These are phyloP conservation scores for Saccharum spontaneum DNA, from an alignment of 176 grass and related monocot genomes.

Conservation along the genomic window DNA sequence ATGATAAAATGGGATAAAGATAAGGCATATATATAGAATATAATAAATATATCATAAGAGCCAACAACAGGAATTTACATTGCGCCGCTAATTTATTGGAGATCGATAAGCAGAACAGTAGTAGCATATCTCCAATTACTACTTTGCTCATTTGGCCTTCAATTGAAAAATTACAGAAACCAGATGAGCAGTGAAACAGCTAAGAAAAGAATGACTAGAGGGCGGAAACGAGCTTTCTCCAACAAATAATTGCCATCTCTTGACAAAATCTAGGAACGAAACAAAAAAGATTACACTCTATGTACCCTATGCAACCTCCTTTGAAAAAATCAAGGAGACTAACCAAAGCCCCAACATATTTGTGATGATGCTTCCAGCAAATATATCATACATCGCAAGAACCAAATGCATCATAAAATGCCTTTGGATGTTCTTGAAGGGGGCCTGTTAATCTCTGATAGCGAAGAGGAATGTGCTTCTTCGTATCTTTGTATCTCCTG, in stretches of 20 bases:
- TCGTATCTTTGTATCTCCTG: constrained; percentile 82
- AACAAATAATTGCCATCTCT: constrained; percentile 55
- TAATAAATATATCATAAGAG: not conserved
- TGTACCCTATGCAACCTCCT: constrained; percentile 85
- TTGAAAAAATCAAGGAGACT: constrained; percentile 56
- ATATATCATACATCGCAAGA: constrained; percentile 37
- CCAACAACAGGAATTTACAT: constrained; percentile 44
- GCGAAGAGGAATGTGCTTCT: constrained; percentile 53
- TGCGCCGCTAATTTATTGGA: constrained; percentile 44
- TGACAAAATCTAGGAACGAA: constrained; percentile 64
- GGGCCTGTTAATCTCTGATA: constrained; percentile 59
- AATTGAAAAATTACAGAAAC: constrained; percentile 99
- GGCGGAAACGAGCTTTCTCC: constrained; percentile 58
- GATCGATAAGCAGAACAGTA: constrained; percentile 33
- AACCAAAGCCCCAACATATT: constrained; percentile 62
- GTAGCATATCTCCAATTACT: constrained; percentile 49
- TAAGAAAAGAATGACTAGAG: constrained; percentile 58
- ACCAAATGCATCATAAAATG: constrained; percentile 64
- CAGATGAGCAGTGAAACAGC: constrained; percentile 79
- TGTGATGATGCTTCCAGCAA: constrained; percentile 37
- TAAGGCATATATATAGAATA: not conserved
- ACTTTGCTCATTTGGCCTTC: constrained; percentile 81
- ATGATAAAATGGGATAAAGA: not conserved
- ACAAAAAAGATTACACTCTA: constrained; percentile 68
- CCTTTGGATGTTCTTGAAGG: constrained; percentile 66